Evolutionary conservation across 352 stramenopile genomes (phyloP), one percentile per base, ranked within the genome.

Genomic region (Phytophthora boehmeriae): DNA sequence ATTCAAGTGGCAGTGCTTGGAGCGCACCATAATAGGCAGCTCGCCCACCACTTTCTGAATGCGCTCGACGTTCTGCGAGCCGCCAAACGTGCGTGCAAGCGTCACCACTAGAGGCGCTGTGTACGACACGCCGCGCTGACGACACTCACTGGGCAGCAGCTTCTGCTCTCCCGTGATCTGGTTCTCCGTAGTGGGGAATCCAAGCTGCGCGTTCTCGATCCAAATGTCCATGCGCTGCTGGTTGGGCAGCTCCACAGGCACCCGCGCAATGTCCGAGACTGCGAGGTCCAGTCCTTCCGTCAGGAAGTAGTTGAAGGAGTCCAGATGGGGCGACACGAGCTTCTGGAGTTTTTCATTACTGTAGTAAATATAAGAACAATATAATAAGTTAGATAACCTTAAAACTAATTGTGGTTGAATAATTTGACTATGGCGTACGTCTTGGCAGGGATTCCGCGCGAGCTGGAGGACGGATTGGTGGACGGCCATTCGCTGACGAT

Each of bases 291-390:
- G 75, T n/a, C 97, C 97, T 36, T 98, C 84, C 17, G 96, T 93
- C 5, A 99, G 72, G 63, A 99, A 98, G 63, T 97, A 99, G 75
- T 99, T 97, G 80, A 99, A 99, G 48, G 93, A 98, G 54, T 99
- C 94, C 39, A 99, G 81, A 74, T 99, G 98, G n/a, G 96, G 97
- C 47, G 83, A 80, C 42, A 98, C 95, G 39, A 99, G 86, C 65
- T 91, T 88, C 61, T 92, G 81, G 30, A 96, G 67, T 49, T 91
- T 93, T 2, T 73, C 71, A 78, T 96, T 95, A 46, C 81, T 90
- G 55, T 50, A 52, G 13, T 41, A 44, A 8, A 66, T 67, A 13
- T 30, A 9, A 23, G 47, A 50, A 63, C 27, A 68, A 49, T 28
- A 27, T 22, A 63, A 45, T n/a, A 30, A 30, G 25, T 30, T 30